Conservation (phyloP, 192 early-diverging fungal genomes). For the Phycomyces blakesleeanus region DNA sequence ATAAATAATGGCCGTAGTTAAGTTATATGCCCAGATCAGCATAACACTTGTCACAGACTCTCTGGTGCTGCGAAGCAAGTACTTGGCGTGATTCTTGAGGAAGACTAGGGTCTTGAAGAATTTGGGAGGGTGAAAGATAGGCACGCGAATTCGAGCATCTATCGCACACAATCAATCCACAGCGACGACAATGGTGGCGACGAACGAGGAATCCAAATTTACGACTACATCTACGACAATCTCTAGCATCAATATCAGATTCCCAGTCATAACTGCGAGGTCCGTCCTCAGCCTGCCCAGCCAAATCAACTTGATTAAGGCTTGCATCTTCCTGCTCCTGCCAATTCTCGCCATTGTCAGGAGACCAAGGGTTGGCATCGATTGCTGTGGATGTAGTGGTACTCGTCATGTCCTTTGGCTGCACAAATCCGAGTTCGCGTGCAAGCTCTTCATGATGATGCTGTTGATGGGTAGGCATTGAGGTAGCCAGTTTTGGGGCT, state of each 20-base stretch:
- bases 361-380: constrained; percentile 36
- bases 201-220: constrained; percentile 75
- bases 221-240: constrained; percentile 65
- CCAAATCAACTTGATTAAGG: constrained; percentile 7
- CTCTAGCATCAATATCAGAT: constrained; percentile 60
- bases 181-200: constrained; percentile 90
- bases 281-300: neutral
- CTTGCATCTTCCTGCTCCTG: neutral
- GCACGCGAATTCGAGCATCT: constrained; percentile 63
- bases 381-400: constrained; percentile 14
- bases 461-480: constrained; percentile 29
- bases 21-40: constrained; percentile 23
- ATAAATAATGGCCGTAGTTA: too few relatives aligned
- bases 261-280: constrained; percentile 73
- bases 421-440: constrained; percentile 36
- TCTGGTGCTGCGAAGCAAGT: constrained; percentile 27
- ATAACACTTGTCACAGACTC: constrained; percentile 37
- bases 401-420: constrained; percentile 11
- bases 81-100: constrained; percentile 17
- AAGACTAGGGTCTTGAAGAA: constrained; percentile 39
- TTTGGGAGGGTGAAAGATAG: constrained; percentile 46
- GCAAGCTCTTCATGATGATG: constrained; percentile 34
- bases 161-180: constrained; percentile 84
- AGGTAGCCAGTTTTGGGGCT: constrained; percentile 23
- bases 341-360: constrained; percentile 3